phyloP scores from a whole-genome alignment of 441 rosid species.

The Isatis lusitanica region DNA sequence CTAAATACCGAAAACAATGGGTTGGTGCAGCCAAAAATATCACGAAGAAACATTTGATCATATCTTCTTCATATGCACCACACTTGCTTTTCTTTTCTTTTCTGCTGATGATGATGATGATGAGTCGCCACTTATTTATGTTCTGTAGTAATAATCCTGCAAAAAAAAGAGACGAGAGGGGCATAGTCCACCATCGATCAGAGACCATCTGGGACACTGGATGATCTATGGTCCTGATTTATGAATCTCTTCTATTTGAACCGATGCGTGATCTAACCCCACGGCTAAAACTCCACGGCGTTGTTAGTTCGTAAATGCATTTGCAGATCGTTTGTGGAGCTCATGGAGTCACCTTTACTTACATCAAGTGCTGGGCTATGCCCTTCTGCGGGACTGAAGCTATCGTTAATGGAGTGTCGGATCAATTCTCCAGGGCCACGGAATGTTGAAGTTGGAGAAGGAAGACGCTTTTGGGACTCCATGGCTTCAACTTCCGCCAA shows the following conservation, averaged over 20 bases:
- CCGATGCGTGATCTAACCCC: background rate
- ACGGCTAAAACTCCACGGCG: constrained; percentile 35
- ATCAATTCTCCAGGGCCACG: constrained; percentile 50
- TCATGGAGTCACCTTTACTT: constrained; percentile 72
- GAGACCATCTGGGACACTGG: background rate
- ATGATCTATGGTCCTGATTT: constrained; percentile 25
- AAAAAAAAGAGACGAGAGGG: constrained; percentile 2
- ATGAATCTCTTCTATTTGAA: constrained; percentile 16
- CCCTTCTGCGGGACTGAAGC: constrained; percentile 74
- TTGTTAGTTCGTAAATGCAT: constrained; percentile 52
- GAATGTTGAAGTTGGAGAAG: constrained; percentile 85
- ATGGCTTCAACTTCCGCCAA: constrained; percentile 98
- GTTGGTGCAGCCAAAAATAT: constrained; percentile 26
- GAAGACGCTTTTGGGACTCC: constrained; percentile 77
- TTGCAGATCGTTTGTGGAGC: constrained; percentile 66
- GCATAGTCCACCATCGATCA: constrained; percentile 32
- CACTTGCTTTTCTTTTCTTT: background rate
- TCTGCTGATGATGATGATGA: background rate
- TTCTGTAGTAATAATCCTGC: constrained; percentile 36
- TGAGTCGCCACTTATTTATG: constrained; percentile 33
- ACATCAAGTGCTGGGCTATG: constrained; percentile 63
- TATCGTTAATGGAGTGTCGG: constrained; percentile 61
- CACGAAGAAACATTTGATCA: constrained; percentile 26
- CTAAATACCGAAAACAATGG: background rate
- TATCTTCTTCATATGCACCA: constrained; percentile 35